Conservation (phyloP, 495 filamentous ascomycete genomes). For the Penicillium macrosclerotiorum region DNA sequence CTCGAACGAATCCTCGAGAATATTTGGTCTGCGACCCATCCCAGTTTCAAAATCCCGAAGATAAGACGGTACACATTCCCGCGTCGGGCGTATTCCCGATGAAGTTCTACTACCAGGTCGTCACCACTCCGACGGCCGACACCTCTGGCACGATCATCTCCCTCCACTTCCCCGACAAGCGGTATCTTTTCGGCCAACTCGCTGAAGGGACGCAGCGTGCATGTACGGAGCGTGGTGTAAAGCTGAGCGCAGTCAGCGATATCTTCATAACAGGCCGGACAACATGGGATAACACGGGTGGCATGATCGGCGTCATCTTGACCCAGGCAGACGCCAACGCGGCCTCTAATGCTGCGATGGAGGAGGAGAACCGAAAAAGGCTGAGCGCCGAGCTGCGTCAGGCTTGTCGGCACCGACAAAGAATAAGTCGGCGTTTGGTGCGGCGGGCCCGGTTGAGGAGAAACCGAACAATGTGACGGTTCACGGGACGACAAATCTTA, state of each 20-base stretch:
- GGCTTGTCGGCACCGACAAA: conserved; percentile 16
- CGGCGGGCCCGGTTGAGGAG: conserved; percentile 1
- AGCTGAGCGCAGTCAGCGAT: conserved; percentile 60
- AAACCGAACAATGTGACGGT: conserved; percentile 56
- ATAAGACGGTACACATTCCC: neutral
- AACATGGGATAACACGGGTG: conserved; percentile 74
- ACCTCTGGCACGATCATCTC: conserved; percentile 76
- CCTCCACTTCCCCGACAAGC: conserved; percentile 72
- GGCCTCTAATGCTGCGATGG: conserved; percentile 25
- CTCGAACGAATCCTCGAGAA: neutral
- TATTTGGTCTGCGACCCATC: conserved; percentile 31
- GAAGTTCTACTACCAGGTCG: conserved; percentile 67
- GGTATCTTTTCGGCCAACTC: conserved; percentile 85
- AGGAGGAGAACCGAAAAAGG: conserved; percentile 33
- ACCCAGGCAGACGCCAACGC: conserved; percentile 67
- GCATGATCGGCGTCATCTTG: conserved; percentile 79
- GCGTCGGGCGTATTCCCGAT: conserved; percentile 43
- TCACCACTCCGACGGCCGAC: conserved; percentile 85
- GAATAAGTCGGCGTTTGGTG: conserved; percentile 3
- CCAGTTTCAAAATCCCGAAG: conserved; percentile 7
- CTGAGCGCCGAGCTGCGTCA: conserved; percentile 11
- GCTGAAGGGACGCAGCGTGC: conserved; percentile 85
- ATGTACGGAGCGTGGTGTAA: conserved; percentile 59
- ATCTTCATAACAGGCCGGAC: conserved; percentile 78
- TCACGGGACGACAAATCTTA: conserved; percentile 74